Conservation (phyloP, 495 filamentous ascomycete species). For the Hypoxylon trugodes region DNA sequence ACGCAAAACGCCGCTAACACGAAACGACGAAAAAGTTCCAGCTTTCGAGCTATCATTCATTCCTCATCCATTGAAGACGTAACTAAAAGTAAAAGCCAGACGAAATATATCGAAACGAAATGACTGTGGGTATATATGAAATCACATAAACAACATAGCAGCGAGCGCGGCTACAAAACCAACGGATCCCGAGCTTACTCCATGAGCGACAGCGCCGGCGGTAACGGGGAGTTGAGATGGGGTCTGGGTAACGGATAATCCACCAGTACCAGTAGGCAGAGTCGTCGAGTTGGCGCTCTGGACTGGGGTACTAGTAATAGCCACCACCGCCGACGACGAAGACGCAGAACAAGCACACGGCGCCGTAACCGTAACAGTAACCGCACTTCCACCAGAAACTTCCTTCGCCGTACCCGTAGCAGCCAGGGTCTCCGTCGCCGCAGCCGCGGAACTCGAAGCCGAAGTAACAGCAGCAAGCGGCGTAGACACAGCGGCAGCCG, state of each 20-base stretch:
- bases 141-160: conserved; percentile 18
- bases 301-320: conserved; percentile 4
- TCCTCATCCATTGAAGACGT: background rate
- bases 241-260: conserved; percentile 26
- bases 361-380: conserved; percentile 35
- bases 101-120: background rate
- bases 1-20: background rate
- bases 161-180: conserved; percentile 19
- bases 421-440: background rate
- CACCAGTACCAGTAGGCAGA: conserved; percentile 24
- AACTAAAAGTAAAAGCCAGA: background rate
- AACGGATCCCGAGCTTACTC: conserved; percentile 13
- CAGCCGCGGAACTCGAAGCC: background rate
- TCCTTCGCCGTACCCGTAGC: conserved; percentile 4
- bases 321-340: conserved; percentile 8
- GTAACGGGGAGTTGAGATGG: conserved; percentile 40
- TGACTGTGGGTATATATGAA: background rate
- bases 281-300: conserved; percentile 25
- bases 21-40: conserved; percentile 3
- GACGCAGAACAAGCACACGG: conserved; percentile 26
- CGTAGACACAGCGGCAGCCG: background rate
- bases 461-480: background rate
- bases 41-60: background rate
- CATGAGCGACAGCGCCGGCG: conserved; percentile 44
- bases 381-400: background rate